Percentiles rank a stretch among this genome's conserved stretches.
phyloP scores from a whole-genome alignment of 805 yeast species.

The Blastobotrys chiropterorum region DNA sequence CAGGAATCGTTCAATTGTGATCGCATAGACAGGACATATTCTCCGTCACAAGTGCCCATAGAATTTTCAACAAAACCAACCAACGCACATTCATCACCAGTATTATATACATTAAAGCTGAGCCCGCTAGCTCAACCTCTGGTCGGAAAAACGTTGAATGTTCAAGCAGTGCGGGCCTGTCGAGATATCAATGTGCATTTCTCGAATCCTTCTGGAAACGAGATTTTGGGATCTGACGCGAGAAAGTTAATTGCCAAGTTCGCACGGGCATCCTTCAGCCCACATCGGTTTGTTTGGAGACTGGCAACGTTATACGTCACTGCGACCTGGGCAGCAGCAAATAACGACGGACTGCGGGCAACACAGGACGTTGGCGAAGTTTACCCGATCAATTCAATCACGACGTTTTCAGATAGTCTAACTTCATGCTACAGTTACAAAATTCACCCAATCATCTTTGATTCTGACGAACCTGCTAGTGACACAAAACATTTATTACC shows the following conservation, averaged over 20 bases:
- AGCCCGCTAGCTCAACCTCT: neutral
- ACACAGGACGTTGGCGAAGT: neutral
- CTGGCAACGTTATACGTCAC: neutral
- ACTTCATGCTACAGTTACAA: neutral
- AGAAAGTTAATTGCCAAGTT: neutral
- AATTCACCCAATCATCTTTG: neutral
- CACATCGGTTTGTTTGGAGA: constrained; percentile 1
- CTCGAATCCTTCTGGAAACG: neutral
- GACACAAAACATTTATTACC: neutral
- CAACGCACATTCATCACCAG: neutral
- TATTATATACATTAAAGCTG: neutral
- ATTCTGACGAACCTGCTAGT: neutral
- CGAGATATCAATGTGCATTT: neutral
- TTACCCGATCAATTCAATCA: neutral
- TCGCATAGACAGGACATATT: neutral
- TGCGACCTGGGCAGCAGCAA: neutral
- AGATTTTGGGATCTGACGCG: neutral
- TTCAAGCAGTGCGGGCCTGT: neutral
- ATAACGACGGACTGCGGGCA: neutral
- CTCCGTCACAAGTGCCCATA: neutral
- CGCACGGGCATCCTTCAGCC: neutral
- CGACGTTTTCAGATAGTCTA: neutral
- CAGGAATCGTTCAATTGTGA: neutral
- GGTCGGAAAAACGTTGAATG: too few relatives aligned
- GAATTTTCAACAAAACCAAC: neutral